Percentiles rank a stretch among this genome's conserved stretches.
These are phyloP conservation scores for Blastocystis sp. DNA, from an alignment of 352 stramenopile genomes.

Conservation along the genomic window DNA sequence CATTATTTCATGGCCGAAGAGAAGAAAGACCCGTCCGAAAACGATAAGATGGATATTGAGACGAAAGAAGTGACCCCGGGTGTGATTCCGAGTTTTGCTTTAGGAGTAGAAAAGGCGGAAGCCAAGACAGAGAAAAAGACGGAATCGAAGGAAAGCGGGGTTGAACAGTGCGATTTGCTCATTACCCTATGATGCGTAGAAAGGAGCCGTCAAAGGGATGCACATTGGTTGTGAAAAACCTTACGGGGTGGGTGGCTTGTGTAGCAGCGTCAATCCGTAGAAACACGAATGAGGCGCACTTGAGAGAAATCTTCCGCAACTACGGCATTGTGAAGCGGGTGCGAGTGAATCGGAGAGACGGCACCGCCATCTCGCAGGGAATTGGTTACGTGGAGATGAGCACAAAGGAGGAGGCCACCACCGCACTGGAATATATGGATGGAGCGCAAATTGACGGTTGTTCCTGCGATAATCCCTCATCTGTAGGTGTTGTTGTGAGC, in stretches of 20 bases:
- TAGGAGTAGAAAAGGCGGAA: too few species aligned
- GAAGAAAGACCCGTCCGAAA: neutral
- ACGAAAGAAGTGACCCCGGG: neutral
- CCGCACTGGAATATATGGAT: constrained; percentile 49
- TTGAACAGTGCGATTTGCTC: too few species aligned
- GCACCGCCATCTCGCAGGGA: constrained; percentile 29
- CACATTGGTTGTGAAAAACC: neutral
- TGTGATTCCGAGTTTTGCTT: too few species aligned
- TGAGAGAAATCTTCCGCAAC: constrained; percentile 55
- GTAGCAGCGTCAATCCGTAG: neutral
- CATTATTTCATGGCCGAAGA: neutral
- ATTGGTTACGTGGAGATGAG: constrained; percentile 49
- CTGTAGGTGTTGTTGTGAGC: constrained; percentile 11
- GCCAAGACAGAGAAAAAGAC: too few species aligned
- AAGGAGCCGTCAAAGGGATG: neutral
- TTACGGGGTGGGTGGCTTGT: neutral
- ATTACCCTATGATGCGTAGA: neutral
- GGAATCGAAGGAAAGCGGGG: too few species aligned
- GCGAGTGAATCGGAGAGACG: neutral
- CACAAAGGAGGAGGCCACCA: constrained; percentile 8
- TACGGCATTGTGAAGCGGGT: constrained; percentile 49
- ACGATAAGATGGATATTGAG: neutral
- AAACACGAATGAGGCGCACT: constrained; percentile 34
- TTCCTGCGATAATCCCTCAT: neutral
- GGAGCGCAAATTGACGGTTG: constrained; percentile 49